These are phyloP conservation scores for Solanum appendiculatum DNA, from an alignment of 257 asterid species.

Conservation along the genomic window DNA sequence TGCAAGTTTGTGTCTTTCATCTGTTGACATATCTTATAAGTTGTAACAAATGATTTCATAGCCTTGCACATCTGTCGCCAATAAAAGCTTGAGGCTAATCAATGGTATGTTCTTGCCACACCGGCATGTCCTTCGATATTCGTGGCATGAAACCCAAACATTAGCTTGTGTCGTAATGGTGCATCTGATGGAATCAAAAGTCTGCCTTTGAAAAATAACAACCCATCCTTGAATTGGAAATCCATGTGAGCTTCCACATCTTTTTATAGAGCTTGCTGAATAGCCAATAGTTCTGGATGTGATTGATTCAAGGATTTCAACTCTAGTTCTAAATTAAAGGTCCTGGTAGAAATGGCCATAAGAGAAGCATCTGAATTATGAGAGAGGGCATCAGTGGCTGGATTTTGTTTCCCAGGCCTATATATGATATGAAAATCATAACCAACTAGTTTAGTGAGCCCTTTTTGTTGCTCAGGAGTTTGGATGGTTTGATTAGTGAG, in stretches of 20 bases:
- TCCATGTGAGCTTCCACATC: background rate
- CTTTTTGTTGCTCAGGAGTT: background rate
- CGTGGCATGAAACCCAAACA: background rate
- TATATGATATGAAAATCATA: too few species aligned
- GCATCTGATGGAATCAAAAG: background rate
- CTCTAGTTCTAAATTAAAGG: background rate
- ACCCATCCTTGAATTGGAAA: background rate
- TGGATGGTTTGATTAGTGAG: background rate
- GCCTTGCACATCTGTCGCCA: too few species aligned
- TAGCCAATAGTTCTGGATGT: background rate
- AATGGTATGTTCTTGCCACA: background rate
- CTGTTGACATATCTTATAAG: too few species aligned
- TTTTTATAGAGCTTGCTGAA: background rate
- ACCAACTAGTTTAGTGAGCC: background rate
- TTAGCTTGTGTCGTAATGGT: background rate
- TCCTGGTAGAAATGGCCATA: too few species aligned
- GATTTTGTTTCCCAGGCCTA: background rate
- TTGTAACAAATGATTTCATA: too few species aligned
- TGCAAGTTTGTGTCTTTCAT: too few species aligned
- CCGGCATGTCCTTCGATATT: background rate
- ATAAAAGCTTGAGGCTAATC: too few species aligned
- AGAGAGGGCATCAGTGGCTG: background rate
- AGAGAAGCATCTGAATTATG: background rate
- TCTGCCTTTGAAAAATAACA: too few species aligned
- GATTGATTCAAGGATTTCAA: background rate